Conservation (phyloP, 331 rosid genomes). For the Malus hybrid region DNA sequence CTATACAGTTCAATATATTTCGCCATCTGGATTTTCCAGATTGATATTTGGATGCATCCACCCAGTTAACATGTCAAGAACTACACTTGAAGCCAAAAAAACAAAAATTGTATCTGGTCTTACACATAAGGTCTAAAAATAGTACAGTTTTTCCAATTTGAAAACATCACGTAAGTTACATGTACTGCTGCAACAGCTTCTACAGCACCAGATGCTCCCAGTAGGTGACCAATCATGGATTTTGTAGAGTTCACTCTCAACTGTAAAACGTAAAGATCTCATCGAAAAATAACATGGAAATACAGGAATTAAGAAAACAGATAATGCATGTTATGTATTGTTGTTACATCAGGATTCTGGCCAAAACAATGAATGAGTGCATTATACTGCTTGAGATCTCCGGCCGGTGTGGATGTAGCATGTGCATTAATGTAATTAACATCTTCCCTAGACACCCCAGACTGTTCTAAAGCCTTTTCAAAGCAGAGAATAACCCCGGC, state of each 20-base stretch:
- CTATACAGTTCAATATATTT: too few relatives aligned
- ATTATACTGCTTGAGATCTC: slow-evolving; percentile 76
- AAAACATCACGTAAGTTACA: slow-evolving; percentile 26
- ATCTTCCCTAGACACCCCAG: slow-evolving; percentile 81
- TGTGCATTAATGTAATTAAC: too few relatives aligned
- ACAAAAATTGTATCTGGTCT: background rate
- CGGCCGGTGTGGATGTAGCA: too few relatives aligned
- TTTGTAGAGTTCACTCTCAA: slow-evolving; percentile 82
- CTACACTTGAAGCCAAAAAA: background rate
- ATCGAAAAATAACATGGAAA: background rate
- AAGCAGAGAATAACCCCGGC: slow-evolving; percentile 43
- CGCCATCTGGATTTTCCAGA: slow-evolving; percentile 80
- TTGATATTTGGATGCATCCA: slow-evolving; percentile 97
- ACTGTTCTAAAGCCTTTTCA: slow-evolving; percentile 73
- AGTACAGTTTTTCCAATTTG: background rate
- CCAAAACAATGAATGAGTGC: slow-evolving; percentile 89
- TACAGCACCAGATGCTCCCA: slow-evolving; percentile 96
- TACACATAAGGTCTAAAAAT: background rate
- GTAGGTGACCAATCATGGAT: slow-evolving; percentile 95
- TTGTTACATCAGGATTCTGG: slow-evolving; percentile 63
- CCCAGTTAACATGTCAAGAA: slow-evolving; percentile 41
- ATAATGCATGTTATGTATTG: background rate
- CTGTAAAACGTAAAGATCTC: slow-evolving; percentile 36
- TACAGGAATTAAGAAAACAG: background rate
- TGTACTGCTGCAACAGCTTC: slow-evolving; percentile 95